Evolutionary conservation across 768 basidiomycete species (phyloP), one percentile per base, ranked within the genome.

Genomic region (Sporobolomyces roseus): DNA sequence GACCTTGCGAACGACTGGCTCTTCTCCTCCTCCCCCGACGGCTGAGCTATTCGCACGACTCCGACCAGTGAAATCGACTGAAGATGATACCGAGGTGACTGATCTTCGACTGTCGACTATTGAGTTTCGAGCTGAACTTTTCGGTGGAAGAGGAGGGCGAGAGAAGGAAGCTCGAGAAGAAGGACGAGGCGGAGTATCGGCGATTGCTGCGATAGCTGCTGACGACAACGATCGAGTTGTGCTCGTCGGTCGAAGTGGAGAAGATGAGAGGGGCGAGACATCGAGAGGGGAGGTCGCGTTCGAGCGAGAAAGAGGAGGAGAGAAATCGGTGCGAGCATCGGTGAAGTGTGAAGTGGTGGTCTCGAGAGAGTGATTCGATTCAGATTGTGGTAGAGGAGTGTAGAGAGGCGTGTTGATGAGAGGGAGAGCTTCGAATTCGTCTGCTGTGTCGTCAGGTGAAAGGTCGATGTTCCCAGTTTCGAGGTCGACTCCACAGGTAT

Each of bases 141-240:
- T 70, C n/a, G 36, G 30, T 7, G 69, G 63, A 1, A 56, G 30
- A 0, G 36, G 59, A 3, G 68, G 63, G 5, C 63, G 63, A 4
- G 53, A 30, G 7, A 21, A n/a, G 16, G 61, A n/a, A n/a, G n/a
- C n/a, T n/a, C n/a, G n/a, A n/a, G n/a, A 43, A 19, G 25, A 5
- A 33, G 43, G 63, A 12, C 64, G 58, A 4, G 69, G 61, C 13
- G 69, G 69, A 25, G 65, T 52, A 29, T 65, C 69, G 32, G 60
- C 61, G 29, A 63, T 27, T 12, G 64, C 54, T 23, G 64, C 60
- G 17, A 71, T 53, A 0, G 61, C 61, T 27, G 64, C 52, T 1
- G 69, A 55, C 4, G 64, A 65, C 30, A 70, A 32, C 3, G 33
- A 25, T 12, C 69, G 59, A 45, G 38, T 13, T 8, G 35, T 0